Evolutionary conservation across 192 early-diverging fungal genomes (phyloP), one percentile per base, ranked within the genome.

Genomic region (Lunasporangiospora selenospora): DNA sequence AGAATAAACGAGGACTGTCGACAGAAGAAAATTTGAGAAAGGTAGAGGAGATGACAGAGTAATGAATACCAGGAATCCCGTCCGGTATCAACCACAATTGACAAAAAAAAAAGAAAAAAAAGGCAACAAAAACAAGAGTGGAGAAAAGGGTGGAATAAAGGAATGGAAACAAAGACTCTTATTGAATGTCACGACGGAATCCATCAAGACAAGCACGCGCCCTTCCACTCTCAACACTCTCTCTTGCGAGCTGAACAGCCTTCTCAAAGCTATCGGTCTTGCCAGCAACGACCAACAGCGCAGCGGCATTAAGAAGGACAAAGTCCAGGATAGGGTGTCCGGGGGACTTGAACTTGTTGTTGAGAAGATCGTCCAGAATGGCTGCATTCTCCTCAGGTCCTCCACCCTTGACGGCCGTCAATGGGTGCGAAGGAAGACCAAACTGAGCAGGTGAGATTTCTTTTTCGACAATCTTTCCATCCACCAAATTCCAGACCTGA

Each of bases 281-380:
- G 24, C 94, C 95, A 24, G 90, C 78, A 30, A 97, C 87, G 24
- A 86, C 88, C 63, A 98, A 77, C 46, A 97, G 57, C 9, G 94
- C 93, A n/a, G 89, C 91, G 1, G 95, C 81, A 65, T 99, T 99
- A 53, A 99, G 62, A 33, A 97, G 80, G 11, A 99, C 93, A 81
- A 93, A 99, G 67, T 97, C 93, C 33, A 94, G 77, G 43, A 96
- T 84, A 6, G 94, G 86, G 32, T 71, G 67, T 21, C 88, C 76
- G 0, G 78, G 81, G 0, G 78, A 78, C 41, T 80, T 75, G 32
- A 94, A 75, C 36, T 82, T 62, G 47, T 87, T 85, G 59, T 70
- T 78, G n/a, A 99, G 77, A 30, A 98, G 61, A 15, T 85, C 75
- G 13, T 62, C 52, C 64, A 99, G 82, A 18, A 83, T 89, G 1